phyloP scores from a whole-genome alignment of 805 yeast species.

The Yarrowia porcina region DNA sequence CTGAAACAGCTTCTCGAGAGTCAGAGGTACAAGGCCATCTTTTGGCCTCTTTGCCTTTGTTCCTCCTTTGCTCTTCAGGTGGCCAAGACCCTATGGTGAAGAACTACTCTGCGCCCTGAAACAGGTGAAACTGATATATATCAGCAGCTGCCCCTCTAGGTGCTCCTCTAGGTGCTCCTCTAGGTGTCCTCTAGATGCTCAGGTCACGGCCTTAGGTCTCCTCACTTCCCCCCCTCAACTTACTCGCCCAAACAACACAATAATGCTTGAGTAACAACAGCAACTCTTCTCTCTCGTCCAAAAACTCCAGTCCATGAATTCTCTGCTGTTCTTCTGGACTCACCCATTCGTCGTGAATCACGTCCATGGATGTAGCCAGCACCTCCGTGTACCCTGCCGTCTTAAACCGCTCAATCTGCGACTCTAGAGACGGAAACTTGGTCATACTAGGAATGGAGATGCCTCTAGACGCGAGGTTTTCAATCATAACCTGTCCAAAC shows the following conservation, averaged over 20 bases:
- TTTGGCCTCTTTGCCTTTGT: no score
- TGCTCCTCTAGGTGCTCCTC: no score
- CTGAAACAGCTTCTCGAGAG: no score
- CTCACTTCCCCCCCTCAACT: background rate
- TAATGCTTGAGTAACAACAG: conserved; percentile 60
- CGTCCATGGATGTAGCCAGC: conserved; percentile 46
- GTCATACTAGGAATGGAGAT: conserved; percentile 57
- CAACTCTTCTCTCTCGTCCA: conserved; percentile 76
- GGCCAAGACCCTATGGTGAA: no score
- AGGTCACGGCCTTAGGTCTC: no score
- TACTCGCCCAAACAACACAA: conserved; percentile 43
- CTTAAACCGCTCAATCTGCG: conserved; percentile 43
- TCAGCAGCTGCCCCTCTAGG: no score
- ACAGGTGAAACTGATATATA: no score
- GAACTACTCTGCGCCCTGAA: no score
- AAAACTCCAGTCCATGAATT: conserved; percentile 55
- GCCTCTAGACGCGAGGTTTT: conserved; percentile 58
- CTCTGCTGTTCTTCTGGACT: conserved; percentile 42
- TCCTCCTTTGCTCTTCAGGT: no score
- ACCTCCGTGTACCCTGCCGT: conserved; percentile 34
- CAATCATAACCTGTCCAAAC: conserved; percentile 67
- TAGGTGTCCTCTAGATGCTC: no score
- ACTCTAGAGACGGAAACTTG: conserved; percentile 47
- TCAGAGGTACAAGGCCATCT: no score
- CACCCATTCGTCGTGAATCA: conserved; percentile 46